phyloP scores from a whole-genome alignment of 2,329 filamentous ascomycete genomes.

The Bipolaris zeicola region DNA sequence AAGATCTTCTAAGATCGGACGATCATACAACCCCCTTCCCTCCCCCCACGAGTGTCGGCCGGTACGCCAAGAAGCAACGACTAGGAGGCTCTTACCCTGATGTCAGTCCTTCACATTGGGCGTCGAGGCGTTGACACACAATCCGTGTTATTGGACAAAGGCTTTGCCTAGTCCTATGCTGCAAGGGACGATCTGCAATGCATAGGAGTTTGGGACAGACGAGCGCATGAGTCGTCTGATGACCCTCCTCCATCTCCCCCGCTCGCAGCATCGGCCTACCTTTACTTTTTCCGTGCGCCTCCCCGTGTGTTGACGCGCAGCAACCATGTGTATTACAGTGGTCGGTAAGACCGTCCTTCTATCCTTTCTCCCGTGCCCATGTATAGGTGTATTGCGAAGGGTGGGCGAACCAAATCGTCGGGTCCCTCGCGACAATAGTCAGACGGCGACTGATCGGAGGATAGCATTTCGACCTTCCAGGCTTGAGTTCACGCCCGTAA shows the following conservation, averaged over 20 bases:
- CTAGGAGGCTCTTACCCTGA: neutral
- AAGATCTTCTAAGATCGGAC: too few species aligned
- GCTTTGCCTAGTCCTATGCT: neutral
- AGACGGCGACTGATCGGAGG: neutral
- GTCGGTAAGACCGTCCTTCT: neutral
- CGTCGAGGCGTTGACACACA: neutral
- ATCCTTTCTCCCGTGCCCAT: neutral
- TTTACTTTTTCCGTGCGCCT: neutral
- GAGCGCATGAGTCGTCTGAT: neutral
- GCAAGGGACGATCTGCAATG: neutral
- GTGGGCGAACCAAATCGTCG: neutral
- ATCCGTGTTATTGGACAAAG: neutral
- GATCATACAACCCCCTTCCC: too few species aligned
- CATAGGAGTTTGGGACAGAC: slow-evolving; percentile 2
- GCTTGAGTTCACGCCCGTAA: neutral
- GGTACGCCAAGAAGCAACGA: neutral
- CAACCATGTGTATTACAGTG: neutral
- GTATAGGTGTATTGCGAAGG: neutral
- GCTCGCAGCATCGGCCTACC: neutral
- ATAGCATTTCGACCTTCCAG: neutral
- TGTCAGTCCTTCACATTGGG: neutral
- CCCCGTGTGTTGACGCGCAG: neutral
- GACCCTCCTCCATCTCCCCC: neutral
- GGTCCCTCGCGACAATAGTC: neutral
- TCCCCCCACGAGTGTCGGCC: neutral